Percentiles rank a stretch among this genome's conserved stretches.
Conservation (phyloP, 2,329 filamentous ascomycete genomes). For the Huntiella omanensis region DNA sequence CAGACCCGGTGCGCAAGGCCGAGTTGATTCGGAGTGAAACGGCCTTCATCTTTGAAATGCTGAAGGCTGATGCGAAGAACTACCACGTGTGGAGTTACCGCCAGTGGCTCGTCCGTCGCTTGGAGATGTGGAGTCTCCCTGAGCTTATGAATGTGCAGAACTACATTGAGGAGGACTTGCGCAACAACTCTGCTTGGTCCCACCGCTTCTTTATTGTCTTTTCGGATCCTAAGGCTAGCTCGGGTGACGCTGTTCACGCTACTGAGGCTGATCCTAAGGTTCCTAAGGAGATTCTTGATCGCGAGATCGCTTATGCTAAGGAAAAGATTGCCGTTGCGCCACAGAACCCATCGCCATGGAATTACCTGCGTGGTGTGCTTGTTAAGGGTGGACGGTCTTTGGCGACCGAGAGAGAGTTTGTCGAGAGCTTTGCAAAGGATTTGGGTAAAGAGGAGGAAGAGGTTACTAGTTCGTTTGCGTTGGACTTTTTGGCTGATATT, state of each 20-base stretch:
- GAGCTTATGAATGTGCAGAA: constrained; percentile 54
- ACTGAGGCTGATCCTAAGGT: constrained; percentile 36
- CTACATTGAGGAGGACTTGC: constrained; percentile 61
- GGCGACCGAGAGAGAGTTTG: constrained; percentile 27
- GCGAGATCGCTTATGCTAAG: constrained; percentile 59
- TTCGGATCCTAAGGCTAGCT: constrained; percentile 34
- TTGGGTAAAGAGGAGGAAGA: constrained; percentile 27
- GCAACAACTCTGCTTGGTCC: constrained; percentile 96
- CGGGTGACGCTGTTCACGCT: constrained; percentile 24
- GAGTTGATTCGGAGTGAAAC: constrained; percentile 46
- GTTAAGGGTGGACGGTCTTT: constrained; percentile 41
- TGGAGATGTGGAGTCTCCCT: constrained; percentile 51
- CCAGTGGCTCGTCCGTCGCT: constrained; percentile 45
- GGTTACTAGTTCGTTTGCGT: constrained; percentile 43
- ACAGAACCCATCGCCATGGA: constrained; percentile 91
- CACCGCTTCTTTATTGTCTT: constrained; percentile 93
- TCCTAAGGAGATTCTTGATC: constrained; percentile 44
- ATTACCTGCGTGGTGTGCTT: constrained; percentile 65
- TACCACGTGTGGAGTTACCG: constrained; percentile 98
- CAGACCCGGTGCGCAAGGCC: constrained; percentile 35
- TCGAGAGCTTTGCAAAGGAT: constrained; percentile 29
- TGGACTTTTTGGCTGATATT: constrained; percentile 56
- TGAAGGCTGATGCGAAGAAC: constrained; percentile 79
- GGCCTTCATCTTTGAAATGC: constrained; percentile 61
- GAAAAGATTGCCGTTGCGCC: constrained; percentile 59